Base-by-base conservation (phyloP, 1,284 basidiomycete species). In the Moniliophthora roreri region DNA sequence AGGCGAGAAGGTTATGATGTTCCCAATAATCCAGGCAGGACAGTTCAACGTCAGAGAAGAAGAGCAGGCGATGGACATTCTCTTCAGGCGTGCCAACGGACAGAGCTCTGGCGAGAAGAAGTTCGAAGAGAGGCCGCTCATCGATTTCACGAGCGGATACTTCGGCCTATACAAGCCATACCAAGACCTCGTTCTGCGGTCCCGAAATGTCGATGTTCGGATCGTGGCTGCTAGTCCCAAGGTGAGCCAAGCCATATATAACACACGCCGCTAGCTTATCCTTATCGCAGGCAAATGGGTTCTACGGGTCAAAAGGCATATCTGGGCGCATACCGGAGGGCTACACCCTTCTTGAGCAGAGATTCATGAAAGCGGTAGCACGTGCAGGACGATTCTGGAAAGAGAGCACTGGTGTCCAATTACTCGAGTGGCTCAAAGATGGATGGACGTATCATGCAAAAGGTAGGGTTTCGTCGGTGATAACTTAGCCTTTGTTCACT, bases 361-460 rank as follows among this genome's bases (percentile, higher is more conserved):
- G 82, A 35, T 98, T 98, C 67, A 92, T 94, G 85, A 70, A 69
- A 34, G 83, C 86, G 21, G 83, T 91, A 28, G 69, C 72, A 44
- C 67, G 64, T 45, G 76, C 80, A 20, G 79, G 78, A 23, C 70
- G 82, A 55, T 67, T 70, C 11, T 84, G 84, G 79, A 57, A 59
- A 55, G 60, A 48, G 10, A 39, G 24, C 1, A 32, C 38, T 16
- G 81, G 83, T 0, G 80, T 98, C 18, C 77, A 85, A 55, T 75
- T 99, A 54, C 79, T 77, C 55, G 95, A 98, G 69, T 98, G 96
- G 96, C 82, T 85, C 63, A 84, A 82, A 58, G 71, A 80, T n/a
- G 93, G 89, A 0, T 99, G 97, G 97, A 99, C 96, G 0, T 99
- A 99, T 72, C 96, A 99, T 65, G 92, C 95, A 28, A 99, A 98